Evolutionary conservation across 805 yeast species (phyloP).

Genomic region (Ogataea pilisensis): DNA sequence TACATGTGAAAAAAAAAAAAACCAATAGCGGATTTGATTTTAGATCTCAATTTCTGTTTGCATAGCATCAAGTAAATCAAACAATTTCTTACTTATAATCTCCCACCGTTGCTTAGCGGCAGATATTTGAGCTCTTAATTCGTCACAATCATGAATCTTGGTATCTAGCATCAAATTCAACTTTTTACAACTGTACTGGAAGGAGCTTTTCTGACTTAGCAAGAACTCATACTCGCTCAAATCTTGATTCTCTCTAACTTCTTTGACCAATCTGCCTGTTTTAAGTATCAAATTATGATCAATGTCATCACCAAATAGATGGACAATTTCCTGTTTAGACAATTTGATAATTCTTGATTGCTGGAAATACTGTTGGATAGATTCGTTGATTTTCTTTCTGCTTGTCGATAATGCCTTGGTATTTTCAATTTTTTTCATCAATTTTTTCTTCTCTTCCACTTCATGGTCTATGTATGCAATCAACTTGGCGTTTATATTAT

Average conservation of each 20-base stretch:
- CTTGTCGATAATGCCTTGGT: constrained; percentile 21
- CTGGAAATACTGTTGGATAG: constrained; percentile 21
- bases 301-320: constrained; percentile 27
- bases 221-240: constrained; percentile 22
- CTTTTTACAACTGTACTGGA: constrained; percentile 19
- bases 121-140: constrained; percentile 15
- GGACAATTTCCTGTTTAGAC: constrained; percentile 18
- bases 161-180: constrained; percentile 17
- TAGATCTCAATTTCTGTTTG: constrained; percentile 6
- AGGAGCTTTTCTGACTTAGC: constrained; percentile 14
- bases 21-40: too few species aligned
- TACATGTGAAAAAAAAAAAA: too few species aligned
- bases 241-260: constrained; percentile 11
- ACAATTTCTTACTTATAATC: constrained; percentile 13
- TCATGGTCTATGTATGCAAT: constrained; percentile 18
- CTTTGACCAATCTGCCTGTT: constrained; percentile 19
- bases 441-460: constrained; percentile 16
- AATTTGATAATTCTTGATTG: constrained; percentile 21
- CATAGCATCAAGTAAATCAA: constrained; percentile 9
- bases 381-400: constrained; percentile 22
- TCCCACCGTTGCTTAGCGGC: constrained; percentile 25
- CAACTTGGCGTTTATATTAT: constrained; percentile 13
- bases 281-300: constrained; percentile 21
- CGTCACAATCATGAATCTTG: constrained; percentile 26
- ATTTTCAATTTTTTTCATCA: constrained; percentile 18